These are phyloP conservation scores for Chlorella sorokiniana DNA, from an alignment of 139 green algal genomes.

Conservation along the genomic window DNA sequence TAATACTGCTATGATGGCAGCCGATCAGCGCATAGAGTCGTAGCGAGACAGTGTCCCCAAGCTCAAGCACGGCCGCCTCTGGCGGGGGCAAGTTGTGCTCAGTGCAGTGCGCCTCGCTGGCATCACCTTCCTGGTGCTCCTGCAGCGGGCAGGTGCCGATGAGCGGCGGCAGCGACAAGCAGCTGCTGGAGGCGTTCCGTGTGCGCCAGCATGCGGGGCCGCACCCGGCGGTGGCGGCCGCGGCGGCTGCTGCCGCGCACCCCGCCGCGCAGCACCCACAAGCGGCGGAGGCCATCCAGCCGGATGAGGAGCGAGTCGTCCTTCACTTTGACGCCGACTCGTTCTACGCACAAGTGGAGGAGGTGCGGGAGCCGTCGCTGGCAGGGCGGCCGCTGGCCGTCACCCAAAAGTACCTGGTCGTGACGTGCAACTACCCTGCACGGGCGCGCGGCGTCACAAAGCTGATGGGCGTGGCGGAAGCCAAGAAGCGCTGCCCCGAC, in stretches of 20 bases:
- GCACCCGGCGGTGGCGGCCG: background rate
- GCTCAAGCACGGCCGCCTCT: no score
- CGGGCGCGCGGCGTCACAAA: constrained; percentile 77
- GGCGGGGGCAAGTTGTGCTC: no score
- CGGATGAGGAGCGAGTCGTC: constrained; percentile 54
- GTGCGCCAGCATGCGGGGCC: background rate
- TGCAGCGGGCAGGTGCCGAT: background rate
- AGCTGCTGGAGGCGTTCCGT: background rate
- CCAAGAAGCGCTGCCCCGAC: constrained; percentile 55
- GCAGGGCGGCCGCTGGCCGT: constrained; percentile 46
- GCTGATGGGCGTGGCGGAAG: constrained; percentile 74
- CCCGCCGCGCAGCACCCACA: background rate
- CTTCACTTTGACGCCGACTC: constrained; percentile 78
- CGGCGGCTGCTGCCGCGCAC: no score
- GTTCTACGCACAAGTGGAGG: constrained; percentile 83
- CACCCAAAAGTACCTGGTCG: constrained; percentile 81
- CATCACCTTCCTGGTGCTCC: background rate
- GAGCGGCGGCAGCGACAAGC: background rate
- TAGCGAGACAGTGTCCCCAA: no score
- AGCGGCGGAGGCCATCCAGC: background rate
- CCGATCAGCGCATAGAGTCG: no score
- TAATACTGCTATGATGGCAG: no score
- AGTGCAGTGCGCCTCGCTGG: background rate
- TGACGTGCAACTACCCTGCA: constrained; percentile 87
- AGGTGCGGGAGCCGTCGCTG: constrained; percentile 59